These are phyloP conservation scores for Tetracladium marchalianum DNA, from an alignment of 495 filamentous ascomycete species.

Conservation along the genomic window DNA sequence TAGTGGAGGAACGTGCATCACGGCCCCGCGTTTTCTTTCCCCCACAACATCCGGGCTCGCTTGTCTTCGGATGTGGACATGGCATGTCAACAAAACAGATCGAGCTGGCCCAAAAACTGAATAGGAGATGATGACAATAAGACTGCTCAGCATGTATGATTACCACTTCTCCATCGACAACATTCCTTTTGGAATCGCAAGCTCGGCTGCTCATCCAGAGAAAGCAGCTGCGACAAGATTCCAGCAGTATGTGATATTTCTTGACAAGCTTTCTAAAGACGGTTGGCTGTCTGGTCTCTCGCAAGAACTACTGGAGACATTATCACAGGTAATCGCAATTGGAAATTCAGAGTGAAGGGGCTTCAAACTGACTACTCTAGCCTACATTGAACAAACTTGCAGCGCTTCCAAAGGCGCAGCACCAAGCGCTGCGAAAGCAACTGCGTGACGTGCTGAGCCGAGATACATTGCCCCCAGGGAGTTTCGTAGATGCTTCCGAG, in stretches of 20 bases:
- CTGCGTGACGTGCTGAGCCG: slow-evolving; percentile 39
- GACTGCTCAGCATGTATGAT: slow-evolving; percentile 5
- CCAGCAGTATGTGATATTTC: slow-evolving; percentile 62
- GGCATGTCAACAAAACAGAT: no score
- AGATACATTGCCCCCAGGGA: slow-evolving; percentile 38
- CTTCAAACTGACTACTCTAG: no score
- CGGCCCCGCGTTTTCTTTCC: no score
- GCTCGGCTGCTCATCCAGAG: slow-evolving; percentile 40
- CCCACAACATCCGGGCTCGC: no score
- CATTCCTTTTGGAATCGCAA: slow-evolving; percentile 84
- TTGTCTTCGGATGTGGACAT: no score
- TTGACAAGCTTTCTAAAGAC: slow-evolving; percentile 46
- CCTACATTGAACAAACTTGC: slow-evolving; percentile 63
- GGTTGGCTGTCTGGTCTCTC: slow-evolving; percentile 45
- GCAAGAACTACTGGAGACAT: slow-evolving; percentile 17
- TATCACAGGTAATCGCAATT: no score
- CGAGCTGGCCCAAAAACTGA: no score
- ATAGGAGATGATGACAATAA: no score
- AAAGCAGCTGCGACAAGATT: slow-evolving; percentile 54
- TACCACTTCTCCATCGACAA: slow-evolving; percentile 76
- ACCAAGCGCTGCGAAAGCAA: slow-evolving; percentile 55
- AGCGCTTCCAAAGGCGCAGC: slow-evolving; percentile 58
- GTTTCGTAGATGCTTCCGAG: slow-evolving; percentile 7
- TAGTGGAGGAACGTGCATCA: no score
- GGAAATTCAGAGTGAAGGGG: no score